Conservation (phyloP, 83 land plant species). For the Diphasiastrum complanatum region DNA sequence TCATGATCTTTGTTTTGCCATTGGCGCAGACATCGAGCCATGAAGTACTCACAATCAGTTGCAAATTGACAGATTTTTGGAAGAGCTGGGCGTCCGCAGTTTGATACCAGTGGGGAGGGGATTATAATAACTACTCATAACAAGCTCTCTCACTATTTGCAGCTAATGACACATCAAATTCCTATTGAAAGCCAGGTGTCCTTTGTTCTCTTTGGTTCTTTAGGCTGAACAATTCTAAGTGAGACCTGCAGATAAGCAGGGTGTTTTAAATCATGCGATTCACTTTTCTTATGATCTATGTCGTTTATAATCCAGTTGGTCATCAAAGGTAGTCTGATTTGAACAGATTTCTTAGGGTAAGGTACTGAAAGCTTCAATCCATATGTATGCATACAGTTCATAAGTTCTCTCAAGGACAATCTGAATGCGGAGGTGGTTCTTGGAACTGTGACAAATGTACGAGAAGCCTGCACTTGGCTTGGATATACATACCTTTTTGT, state of each 20-base stretch:
- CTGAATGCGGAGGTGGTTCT: slow-evolving; percentile 91
- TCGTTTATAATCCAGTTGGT: too few species aligned
- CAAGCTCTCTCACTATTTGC: slow-evolving; percentile 78
- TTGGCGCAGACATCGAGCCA: too few species aligned
- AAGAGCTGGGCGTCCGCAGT: slow-evolving; percentile 98
- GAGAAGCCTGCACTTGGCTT: slow-evolving; percentile 96
- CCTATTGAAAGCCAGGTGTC: slow-evolving; percentile 97
- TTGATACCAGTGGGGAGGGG: slow-evolving; percentile 99
- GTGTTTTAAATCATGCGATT: too few species aligned
- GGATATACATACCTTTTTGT: slow-evolving; percentile 95
- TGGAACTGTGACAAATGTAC: slow-evolving; percentile 95
- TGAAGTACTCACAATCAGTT: too few species aligned
- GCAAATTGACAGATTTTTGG: slow-evolving; percentile 95
- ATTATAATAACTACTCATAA: slow-evolving; percentile 94
- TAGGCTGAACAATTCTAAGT: too few species aligned
- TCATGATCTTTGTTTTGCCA: too few species aligned
- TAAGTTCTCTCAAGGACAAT: slow-evolving; percentile 90
- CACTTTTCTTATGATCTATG: too few species aligned
- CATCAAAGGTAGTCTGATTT: too few species aligned
- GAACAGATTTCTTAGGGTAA: too few species aligned
- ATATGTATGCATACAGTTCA: slow-evolving; percentile 59
- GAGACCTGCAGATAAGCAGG: too few species aligned
- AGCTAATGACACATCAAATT: slow-evolving; percentile 82
- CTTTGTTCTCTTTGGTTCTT: neutral
- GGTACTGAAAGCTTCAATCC: too few species aligned